Evolutionary conservation across 192 early-diverging fungal species (phyloP), one percentile per base, ranked within the genome.

Genomic region (Coemansia sp.): DNA sequence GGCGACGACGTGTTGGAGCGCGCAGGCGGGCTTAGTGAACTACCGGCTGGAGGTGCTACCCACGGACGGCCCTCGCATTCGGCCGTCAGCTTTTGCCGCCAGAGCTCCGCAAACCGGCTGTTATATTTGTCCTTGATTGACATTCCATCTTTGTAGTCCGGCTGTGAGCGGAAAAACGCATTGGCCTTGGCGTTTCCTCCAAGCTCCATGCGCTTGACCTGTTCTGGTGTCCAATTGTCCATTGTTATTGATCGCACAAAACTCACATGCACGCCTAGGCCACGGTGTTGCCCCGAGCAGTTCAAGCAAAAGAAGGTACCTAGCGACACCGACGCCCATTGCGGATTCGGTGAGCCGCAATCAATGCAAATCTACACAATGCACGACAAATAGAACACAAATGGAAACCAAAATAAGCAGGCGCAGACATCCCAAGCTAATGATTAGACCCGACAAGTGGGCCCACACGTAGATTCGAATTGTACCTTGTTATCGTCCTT

Each of bases 221-320:
- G 96, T 73, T 97, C 94, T 25, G 91, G 86, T 37, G 84, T 87
- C 95, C 95, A 99, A 63, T 90, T 90, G 76, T 99, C 96, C 96
- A 99, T 99, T 5, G 89, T 89, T 55, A 98, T 90, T 3, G 96
- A 99, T n/a, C 96, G 87, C 42, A 99, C 96, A 84, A 99, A 99
- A 71, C 87, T 89, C 64, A 87, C 73, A 53, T 88, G 85, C 24
- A 88, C 83, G 62, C 92, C 91, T 42, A 93, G 82, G 0, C 87
- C 87, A 46, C 92, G 84, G 80, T 97, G 92, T 39, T 91, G 83
- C 18, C 93, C 93, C 21, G 92, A 93, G 75, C 95, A 95, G 57
- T 95, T 89, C 34, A 96, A 81, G 71, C 94, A 99, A 59, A 99
- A 94, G 66, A 97, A 95, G 56, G 91, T 95, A 42, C 92, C 95